These are phyloP conservation scores for Tillandsia leiboldiana DNA, from an alignment of 176 grass and related monocot species.

Conservation along the genomic window DNA sequence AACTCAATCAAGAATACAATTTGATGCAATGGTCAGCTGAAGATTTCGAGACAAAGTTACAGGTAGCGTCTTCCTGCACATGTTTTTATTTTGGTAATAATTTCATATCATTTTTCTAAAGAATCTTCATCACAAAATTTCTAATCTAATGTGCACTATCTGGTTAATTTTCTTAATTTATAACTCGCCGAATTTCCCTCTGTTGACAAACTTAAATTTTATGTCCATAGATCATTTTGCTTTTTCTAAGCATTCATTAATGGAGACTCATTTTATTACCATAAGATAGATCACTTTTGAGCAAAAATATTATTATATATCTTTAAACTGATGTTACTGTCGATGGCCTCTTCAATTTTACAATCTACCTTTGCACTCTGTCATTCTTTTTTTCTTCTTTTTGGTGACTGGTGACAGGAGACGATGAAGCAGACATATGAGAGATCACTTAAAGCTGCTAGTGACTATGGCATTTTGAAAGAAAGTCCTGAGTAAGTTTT, in stretches of 20 bases:
- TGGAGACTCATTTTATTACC: no score
- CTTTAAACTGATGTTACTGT: not conserved
- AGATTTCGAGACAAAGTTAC: constrained; percentile 93
- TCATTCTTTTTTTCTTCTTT: not conserved
- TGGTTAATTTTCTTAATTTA: no score
- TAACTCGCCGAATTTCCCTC: no score
- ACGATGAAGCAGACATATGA: constrained; percentile 86
- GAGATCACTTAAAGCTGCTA: constrained; percentile 81
- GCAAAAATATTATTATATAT: no score
- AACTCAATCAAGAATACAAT: constrained; percentile 81
- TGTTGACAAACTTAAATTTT: no score
- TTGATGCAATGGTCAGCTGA: constrained; percentile 92
- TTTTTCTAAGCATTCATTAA: not conserved
- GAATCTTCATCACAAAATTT: no score
- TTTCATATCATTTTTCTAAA: no score
- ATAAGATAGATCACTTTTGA: no score
- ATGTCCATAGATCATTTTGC: no score
- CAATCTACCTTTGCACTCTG: not conserved
- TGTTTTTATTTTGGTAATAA: not conserved
- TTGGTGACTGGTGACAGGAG: constrained; percentile 43
- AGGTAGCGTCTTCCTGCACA: constrained; percentile 33
- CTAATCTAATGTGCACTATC: no score
- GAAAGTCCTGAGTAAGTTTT: constrained; percentile 78
- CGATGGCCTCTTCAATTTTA: constrained; percentile 5
- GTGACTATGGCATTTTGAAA: constrained; percentile 67